These are phyloP conservation scores for Apostasia ramifera DNA, from an alignment of 106 monocot genomes.

Conservation along the genomic window DNA sequence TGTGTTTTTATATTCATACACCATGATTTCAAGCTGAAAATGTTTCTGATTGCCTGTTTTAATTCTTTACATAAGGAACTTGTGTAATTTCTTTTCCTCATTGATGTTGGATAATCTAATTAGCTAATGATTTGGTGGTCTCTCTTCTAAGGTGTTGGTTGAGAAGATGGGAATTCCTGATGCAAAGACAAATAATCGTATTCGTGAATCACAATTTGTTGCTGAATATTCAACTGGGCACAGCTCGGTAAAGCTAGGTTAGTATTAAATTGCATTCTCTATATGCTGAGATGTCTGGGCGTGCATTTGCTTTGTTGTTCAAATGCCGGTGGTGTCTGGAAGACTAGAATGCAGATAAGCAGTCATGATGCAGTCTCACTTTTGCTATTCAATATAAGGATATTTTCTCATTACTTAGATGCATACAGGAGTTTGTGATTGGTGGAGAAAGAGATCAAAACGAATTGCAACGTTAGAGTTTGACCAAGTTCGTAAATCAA, in stretches of 20 bases:
- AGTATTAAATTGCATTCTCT: not conserved
- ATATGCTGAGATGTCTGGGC: not conserved
- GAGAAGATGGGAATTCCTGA: constrained; percentile 90
- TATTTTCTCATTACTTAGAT: not conserved
- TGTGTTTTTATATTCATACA: too few relatives aligned
- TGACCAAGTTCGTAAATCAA: constrained; percentile 62
- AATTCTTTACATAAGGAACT: too few relatives aligned
- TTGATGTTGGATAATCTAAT: too few relatives aligned
- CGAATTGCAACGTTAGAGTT: constrained; percentile 59
- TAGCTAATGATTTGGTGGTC: too few relatives aligned
- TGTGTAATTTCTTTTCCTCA: too few relatives aligned
- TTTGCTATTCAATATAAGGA: not conserved
- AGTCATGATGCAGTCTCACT: not conserved
- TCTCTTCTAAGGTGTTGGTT: constrained; percentile 50
- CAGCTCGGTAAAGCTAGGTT: constrained; percentile 35
- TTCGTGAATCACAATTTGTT: constrained; percentile 18
- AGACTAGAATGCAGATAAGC: not conserved
- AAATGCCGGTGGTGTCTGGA: too few relatives aligned
- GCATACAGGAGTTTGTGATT: constrained; percentile 22
- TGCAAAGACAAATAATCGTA: constrained; percentile 26
- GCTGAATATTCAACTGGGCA: constrained; percentile 26
- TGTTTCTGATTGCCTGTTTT: too few relatives aligned
- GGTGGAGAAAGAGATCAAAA: constrained; percentile 71
- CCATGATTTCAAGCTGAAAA: too few relatives aligned
- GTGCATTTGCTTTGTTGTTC: too few relatives aligned